Conservation (phyloP, 345 rosid species). For the Brassica rapa region DNA sequence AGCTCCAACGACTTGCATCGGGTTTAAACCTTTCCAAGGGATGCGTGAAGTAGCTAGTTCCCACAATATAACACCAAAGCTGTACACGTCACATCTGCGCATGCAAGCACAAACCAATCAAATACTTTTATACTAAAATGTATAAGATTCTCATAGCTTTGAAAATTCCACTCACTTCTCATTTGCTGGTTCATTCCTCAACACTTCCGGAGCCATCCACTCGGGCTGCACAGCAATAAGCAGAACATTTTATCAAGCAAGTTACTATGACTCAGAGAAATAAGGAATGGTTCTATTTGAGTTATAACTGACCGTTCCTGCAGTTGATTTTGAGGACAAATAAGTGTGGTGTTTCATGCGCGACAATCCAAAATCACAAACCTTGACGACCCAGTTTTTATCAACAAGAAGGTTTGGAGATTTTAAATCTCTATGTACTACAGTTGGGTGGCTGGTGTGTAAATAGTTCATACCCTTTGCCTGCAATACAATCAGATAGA, state of each 20-base stretch:
- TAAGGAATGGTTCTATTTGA: not conserved
- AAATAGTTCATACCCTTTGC: slow-evolving; percentile 97
- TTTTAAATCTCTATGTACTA: slow-evolving; percentile 96
- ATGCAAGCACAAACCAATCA: slow-evolving; percentile 31
- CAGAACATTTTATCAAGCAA: slow-evolving; percentile 9
- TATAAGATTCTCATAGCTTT: not conserved
- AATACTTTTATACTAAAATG: slow-evolving; percentile 7
- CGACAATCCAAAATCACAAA: slow-evolving; percentile 96
- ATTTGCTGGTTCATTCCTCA: slow-evolving; percentile 92
- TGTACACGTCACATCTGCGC: slow-evolving; percentile 93
- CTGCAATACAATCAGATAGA: slow-evolving; percentile 46
- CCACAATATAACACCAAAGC: slow-evolving; percentile 98
- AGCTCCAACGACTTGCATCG: slow-evolving; percentile 99
- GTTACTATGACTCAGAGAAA: not conserved
- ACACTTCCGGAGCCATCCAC: slow-evolving; percentile 99
- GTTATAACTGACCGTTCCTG: slow-evolving; percentile 74
- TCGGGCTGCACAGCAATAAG: slow-evolving; percentile 70
- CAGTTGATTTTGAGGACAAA: slow-evolving; percentile 91
- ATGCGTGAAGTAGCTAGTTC: slow-evolving; percentile 70
- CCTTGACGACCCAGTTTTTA: slow-evolving; percentile 97
- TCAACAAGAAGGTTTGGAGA: slow-evolving; percentile 97
- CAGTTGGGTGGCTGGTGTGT: slow-evolving; percentile 90
- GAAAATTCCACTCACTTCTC: slow-evolving; percentile 72
- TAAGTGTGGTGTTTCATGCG: slow-evolving; percentile 89
- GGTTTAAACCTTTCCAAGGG: slow-evolving; percentile 96